These are phyloP conservation scores for Cordyceps javanica DNA, from an alignment of 2,329 filamentous ascomycete species.

Conservation along the genomic window DNA sequence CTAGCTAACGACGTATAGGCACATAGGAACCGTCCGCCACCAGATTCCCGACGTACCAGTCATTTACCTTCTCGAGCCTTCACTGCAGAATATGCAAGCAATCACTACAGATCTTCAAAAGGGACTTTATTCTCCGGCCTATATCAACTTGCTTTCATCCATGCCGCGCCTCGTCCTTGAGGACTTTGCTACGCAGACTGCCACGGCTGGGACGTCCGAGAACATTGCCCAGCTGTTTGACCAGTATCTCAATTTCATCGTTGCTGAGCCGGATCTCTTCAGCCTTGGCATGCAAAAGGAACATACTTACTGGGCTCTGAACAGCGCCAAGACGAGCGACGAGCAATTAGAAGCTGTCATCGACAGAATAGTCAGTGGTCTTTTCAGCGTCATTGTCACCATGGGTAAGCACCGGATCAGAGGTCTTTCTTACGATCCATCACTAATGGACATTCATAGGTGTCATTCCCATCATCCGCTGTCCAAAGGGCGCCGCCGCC, in stretches of 20 bases:
- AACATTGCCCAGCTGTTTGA: constrained; percentile 90
- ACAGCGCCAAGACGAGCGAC: constrained; percentile 85
- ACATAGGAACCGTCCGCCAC: constrained; percentile 74
- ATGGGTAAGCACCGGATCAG: constrained; percentile 60
- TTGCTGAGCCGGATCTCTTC: constrained; percentile 92
- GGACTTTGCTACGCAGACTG: constrained; percentile 88
- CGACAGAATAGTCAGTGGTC: constrained; percentile 85
- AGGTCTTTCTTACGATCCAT: background rate
- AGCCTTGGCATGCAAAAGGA: constrained; percentile 87
- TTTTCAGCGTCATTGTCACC: constrained; percentile 98
- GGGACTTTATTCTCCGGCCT: constrained; percentile 85
- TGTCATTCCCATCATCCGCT: constrained; percentile 90
- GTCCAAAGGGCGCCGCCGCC: constrained; percentile 84
- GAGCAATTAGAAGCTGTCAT: constrained; percentile 82
- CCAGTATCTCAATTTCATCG: constrained; percentile 96
- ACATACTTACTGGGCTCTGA: constrained; percentile 91
- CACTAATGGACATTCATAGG: constrained; percentile 38
- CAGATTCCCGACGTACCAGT: constrained; percentile 94
- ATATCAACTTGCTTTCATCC: constrained; percentile 95
- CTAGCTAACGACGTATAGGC: constrained; percentile 41
- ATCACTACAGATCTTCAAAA: constrained; percentile 83
- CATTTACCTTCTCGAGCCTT: constrained; percentile 93
- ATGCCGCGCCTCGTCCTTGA: constrained; percentile 85
- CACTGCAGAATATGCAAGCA: constrained; percentile 66
- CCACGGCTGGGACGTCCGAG: constrained; percentile 76